Conservation (phyloP, 805 yeast genomes). For the Yamadazyma scolyti region DNA sequence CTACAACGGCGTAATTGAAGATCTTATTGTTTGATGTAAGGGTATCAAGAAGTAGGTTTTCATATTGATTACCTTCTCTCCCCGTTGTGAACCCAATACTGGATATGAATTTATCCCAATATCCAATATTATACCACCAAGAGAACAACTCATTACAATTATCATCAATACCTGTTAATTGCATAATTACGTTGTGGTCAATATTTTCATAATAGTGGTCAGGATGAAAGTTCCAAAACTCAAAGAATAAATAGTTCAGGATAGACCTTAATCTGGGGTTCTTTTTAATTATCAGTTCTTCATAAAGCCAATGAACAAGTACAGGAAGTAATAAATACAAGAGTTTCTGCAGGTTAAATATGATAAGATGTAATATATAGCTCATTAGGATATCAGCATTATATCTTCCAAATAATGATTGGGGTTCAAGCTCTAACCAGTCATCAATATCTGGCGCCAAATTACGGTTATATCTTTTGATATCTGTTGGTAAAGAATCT, state of each 20-base stretch:
- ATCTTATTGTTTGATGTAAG: conserved; percentile 16
- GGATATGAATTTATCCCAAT: conserved; percentile 23
- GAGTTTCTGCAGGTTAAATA: conserved; percentile 29
- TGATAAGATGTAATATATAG: conserved; percentile 30
- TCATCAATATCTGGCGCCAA: conserved; percentile 32
- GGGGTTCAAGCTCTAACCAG: conserved; percentile 35
- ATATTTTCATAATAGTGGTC: conserved; percentile 11
- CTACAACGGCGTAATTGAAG: not conserved
- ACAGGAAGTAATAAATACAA: conserved; percentile 32
- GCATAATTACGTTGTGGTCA: conserved; percentile 9
- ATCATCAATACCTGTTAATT: conserved; percentile 12
- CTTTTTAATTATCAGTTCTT: conserved; percentile 13
- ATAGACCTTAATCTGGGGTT: conserved; percentile 6
- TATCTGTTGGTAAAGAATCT: conserved; percentile 20
- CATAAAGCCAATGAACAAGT: conserved; percentile 35
- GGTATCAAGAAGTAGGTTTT: conserved; percentile 20
- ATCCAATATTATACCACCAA: conserved; percentile 22
- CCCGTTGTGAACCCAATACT: conserved; percentile 7
- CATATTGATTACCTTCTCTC: conserved; percentile 14
- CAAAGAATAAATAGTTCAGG: conserved; percentile 16
- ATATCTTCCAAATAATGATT: conserved; percentile 15
- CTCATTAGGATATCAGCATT: conserved; percentile 26
- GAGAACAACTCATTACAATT: conserved; percentile 14
- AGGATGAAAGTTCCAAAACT: conserved; percentile 20
- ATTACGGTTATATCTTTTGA: conserved; percentile 17